Conservation (phyloP, 768 basidiomycete genomes). For the Lentinula sp. region DNA sequence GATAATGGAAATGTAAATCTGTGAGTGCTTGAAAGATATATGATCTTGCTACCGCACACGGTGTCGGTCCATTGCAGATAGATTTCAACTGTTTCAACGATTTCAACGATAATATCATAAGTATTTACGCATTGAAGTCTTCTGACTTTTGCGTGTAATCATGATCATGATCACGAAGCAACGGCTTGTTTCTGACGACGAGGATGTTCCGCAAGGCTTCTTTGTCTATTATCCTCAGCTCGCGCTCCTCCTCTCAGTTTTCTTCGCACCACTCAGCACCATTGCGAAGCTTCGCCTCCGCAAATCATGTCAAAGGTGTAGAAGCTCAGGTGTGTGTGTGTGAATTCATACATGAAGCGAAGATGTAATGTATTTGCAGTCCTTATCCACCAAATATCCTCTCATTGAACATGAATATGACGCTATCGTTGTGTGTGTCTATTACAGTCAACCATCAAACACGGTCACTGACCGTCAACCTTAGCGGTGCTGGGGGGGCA, state of each 20-base stretch:
- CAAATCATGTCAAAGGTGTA: constrained; percentile 73
- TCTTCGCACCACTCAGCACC: constrained; percentile 62
- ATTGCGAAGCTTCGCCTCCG: constrained; percentile 48
- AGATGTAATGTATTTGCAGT: constrained; percentile 32
- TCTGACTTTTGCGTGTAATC: not conserved
- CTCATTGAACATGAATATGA: constrained; percentile 99
- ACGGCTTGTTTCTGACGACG: not conserved
- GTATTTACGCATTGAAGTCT: not conserved
- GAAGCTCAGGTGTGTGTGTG: constrained; percentile 59
- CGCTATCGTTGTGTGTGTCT: constrained; percentile 93
- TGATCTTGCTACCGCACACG: too few species aligned
- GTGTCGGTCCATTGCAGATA: too few species aligned
- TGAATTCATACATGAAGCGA: constrained; percentile 7
- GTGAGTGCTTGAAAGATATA: too few species aligned
- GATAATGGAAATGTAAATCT: too few species aligned
- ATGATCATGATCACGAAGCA: not conserved
- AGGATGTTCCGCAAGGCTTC: constrained; percentile 63
- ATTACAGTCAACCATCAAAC: too few species aligned
- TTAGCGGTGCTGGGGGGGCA: constrained; percentile 94
- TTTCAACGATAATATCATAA: too few species aligned
- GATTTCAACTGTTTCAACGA: too few species aligned
- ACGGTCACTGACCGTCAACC: too few species aligned
- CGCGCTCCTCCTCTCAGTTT: constrained; percentile 27
- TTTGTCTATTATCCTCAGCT: constrained; percentile 39
- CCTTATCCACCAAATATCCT: constrained; percentile 61